These are phyloP conservation scores for Symbiodinium natans DNA, from an alignment of 73 alveolate species.

Conservation along the genomic window DNA sequence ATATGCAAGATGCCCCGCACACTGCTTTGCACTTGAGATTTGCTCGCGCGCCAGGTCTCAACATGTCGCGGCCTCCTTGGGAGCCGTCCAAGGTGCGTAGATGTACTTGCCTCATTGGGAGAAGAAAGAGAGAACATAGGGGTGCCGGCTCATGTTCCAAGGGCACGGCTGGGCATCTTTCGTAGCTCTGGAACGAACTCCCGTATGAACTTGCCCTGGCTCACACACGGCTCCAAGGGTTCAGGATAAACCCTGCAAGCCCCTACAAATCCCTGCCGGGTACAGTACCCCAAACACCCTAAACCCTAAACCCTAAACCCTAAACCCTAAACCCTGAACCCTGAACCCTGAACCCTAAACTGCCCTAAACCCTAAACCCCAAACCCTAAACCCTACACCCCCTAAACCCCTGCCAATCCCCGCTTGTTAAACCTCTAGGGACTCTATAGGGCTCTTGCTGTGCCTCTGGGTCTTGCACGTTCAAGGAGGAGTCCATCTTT, in stretches of 20 bases:
- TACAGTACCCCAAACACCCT: too few relatives aligned
- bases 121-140: neutral
- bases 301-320: neutral
- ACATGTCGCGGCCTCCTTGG: conserved; percentile 15
- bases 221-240: conserved; percentile 56
- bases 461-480: conserved; percentile 80
- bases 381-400: too few relatives aligned
- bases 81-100: conserved; percentile 95
- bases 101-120: conserved; percentile 79
- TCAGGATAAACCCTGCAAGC: neutral
- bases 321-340: too few relatives aligned
- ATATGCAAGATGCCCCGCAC: too few relatives aligned
- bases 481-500: conserved; percentile 75
- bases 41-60: neutral
- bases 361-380: too few relatives aligned
- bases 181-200: conserved; percentile 94
- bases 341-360: too few relatives aligned
- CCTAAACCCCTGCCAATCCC: too few relatives aligned
- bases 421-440: too few relatives aligned
- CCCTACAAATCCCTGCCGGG: neutral
- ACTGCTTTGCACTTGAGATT: too few relatives aligned
- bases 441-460: too few relatives aligned
- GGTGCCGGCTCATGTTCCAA: neutral
- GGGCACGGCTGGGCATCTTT: conserved; percentile 82
- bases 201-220: conserved; percentile 94